Base-by-base conservation (phyloP, 2,329 filamentous ascomycete genomes). In the Fusarium sp. region DNA sequence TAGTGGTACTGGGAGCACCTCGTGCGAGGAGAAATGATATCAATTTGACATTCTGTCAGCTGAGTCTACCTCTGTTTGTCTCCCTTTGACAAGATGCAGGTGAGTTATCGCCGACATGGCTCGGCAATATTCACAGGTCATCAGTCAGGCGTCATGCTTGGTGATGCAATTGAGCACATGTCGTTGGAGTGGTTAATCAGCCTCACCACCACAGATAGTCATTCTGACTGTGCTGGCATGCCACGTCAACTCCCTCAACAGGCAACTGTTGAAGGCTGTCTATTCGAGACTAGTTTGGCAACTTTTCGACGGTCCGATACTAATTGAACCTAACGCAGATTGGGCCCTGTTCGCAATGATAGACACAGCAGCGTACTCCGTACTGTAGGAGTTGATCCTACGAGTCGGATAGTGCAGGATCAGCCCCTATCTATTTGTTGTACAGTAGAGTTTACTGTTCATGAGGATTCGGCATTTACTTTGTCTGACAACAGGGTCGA, bases 211-310 rank as follows among this genome's bases (percentile, higher is more conserved):
- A 50, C n/a, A 55, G 66, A 66, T 41, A 28, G 35, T 54, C 53
- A 42, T 22, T 70, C 59, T 70, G 66, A 70, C 67, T 74, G 62
- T 74, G 62, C 53, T 70, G 57, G 48, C 72, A 61, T 78, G 76
- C 74, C 76, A 78, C 76, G 76, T 77, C 76, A 78, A 59, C 56
- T 58, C 51, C 8, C 35, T 41, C 56, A 51, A 76, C 63, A 58
- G 61, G 59, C 73, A 78, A 76, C 57, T 61, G 60, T 39, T 64
- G n/a, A 61, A 65, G 66, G 36, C 41, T 57, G 72, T 66, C 57
- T 53, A 60, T 59, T 53, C 30, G 51, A 56, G 50, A 50, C 57
- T 62, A 59, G 65, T 51, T 62, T 66, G 60, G 41, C 48, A 63
- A 62, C 38, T 47, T 50, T 45, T 59, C 51, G 45, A 38, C 50